These are phyloP conservation scores for Apiotrichum akiyoshidainum DNA, from an alignment of 1,284 basidiomycete genomes.

Conservation along the genomic window DNA sequence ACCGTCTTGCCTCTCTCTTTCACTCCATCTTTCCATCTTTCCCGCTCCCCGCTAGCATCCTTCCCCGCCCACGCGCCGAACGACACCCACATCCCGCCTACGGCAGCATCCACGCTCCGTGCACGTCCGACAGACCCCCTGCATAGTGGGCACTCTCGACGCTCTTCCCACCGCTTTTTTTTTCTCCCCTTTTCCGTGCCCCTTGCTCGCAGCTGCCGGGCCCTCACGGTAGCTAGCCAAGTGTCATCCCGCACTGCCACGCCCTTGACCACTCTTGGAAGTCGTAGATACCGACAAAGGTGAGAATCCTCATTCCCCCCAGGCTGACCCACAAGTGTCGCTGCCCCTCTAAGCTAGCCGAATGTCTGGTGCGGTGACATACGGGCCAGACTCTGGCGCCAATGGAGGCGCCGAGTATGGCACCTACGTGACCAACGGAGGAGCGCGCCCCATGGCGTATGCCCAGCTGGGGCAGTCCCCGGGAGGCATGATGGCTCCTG, in stretches of 20 bases:
- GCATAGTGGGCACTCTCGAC: too few species aligned
- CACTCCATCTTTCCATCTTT: neutral
- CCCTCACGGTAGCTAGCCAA: neutral
- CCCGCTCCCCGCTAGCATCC: neutral
- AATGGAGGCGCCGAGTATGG: slow-evolving; percentile 15
- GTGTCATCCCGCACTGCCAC: neutral
- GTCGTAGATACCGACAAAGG: neutral
- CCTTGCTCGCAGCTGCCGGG: too few species aligned
- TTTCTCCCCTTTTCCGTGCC: too few species aligned
- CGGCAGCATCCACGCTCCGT: too few species aligned
- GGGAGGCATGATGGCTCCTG: neutral
- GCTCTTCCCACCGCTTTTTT: too few species aligned
- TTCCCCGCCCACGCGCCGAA: too few species aligned
- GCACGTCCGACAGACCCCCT: too few species aligned
- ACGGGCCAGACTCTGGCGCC: slow-evolving; percentile 11
- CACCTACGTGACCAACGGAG: slow-evolving; percentile 1
- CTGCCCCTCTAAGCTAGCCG: neutral
- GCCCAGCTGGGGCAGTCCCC: neutral
- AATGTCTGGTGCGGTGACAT: slow-evolving; percentile 17
- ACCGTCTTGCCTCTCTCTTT: neutral
- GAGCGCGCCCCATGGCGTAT: slow-evolving; percentile 6
- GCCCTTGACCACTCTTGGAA: neutral
- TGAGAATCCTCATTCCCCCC: neutral
- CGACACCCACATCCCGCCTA: too few species aligned
- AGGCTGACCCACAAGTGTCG: neutral